phyloP scores from a whole-genome alignment of 192 early-diverging fungal genomes.

The Geranomyces variabilis region DNA sequence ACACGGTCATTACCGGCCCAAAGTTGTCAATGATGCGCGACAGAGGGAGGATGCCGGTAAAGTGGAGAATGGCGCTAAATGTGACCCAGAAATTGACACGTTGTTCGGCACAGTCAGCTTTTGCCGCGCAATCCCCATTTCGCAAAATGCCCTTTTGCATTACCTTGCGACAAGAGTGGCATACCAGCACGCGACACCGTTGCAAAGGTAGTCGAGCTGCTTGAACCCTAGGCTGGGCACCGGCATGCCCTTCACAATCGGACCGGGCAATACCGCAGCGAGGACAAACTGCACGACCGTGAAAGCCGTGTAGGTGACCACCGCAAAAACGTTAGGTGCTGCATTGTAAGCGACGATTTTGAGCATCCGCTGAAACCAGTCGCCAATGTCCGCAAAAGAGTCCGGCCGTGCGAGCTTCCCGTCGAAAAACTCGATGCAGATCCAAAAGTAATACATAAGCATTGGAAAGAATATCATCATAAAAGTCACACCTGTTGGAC shows the following conservation, averaged over 20 bases:
- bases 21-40: slow-evolving; percentile 59
- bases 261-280: slow-evolving; percentile 70
- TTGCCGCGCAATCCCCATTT: neutral
- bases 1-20: slow-evolving; percentile 58
- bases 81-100: too few species aligned
- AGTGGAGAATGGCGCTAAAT: slow-evolving; percentile 46
- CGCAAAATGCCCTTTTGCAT: neutral
- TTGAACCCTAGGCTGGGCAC: slow-evolving; percentile 66
- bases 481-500: slow-evolving; percentile 48
- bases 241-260: slow-evolving; percentile 67
- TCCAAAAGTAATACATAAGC: slow-evolving; percentile 76
- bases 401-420: slow-evolving; percentile 59
- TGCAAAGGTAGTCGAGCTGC: slow-evolving; percentile 60
- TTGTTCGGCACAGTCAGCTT: too few species aligned
- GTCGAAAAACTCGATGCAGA: slow-evolving; percentile 69
- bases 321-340: slow-evolving; percentile 55
- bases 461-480: slow-evolving; percentile 77
- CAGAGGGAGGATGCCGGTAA: slow-evolving; percentile 48
- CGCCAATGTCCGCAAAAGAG: slow-evolving; percentile 39
- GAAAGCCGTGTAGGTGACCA: slow-evolving; percentile 65
- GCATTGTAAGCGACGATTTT: slow-evolving; percentile 58
- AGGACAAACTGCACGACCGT: slow-evolving; percentile 60
- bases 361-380: slow-evolving; percentile 48
- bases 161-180: slow-evolving; percentile 45
- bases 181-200: slow-evolving; percentile 57